Evolutionary conservation across 106 monocot species (phyloP).

Genomic region (Amphibolis antarctica): DNA sequence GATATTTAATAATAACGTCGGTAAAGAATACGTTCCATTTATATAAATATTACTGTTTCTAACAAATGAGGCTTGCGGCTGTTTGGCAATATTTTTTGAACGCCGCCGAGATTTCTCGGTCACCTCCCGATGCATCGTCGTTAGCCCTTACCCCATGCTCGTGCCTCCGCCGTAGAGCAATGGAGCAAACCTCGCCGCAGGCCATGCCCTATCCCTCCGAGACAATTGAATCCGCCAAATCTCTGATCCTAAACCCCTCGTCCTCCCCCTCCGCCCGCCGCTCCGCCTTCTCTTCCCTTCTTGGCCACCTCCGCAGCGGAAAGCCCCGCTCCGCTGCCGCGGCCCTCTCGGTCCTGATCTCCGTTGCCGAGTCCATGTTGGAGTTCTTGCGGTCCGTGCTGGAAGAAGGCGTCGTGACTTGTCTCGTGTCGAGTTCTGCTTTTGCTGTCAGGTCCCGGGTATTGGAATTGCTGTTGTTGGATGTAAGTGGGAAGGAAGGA

Average conservation of each 20-base stretch:
- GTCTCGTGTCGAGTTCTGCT: slow-evolving; percentile 25
- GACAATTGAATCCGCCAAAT: neutral
- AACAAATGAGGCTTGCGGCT: no score
- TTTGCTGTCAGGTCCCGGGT: slow-evolving; percentile 33
- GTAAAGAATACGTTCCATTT: no score
- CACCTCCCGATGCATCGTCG: no score
- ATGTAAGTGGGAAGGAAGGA: neutral
- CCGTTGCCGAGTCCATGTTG: slow-evolving; percentile 6
- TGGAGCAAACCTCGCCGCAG: no score
- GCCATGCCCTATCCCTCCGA: no score
- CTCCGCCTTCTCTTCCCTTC: neutral
- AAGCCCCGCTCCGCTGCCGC: slow-evolving; percentile 22
- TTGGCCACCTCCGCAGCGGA: no score
- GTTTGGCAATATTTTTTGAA: no score
- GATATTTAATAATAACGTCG: no score
- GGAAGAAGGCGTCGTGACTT: slow-evolving; percentile 22
- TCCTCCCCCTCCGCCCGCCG: neutral
- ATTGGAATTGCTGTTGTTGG: slow-evolving; percentile 22
- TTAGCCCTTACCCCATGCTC: no score
- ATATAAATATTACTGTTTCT: no score
- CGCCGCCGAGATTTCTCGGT: no score
- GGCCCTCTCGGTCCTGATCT: slow-evolving; percentile 32
- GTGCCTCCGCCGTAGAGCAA: no score
- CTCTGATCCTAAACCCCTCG: neutral
- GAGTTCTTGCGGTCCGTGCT: slow-evolving; percentile 1